phyloP scores from a whole-genome alignment of 2,329 filamentous ascomycete genomes.

The Hymenoscyphus repandus region DNA sequence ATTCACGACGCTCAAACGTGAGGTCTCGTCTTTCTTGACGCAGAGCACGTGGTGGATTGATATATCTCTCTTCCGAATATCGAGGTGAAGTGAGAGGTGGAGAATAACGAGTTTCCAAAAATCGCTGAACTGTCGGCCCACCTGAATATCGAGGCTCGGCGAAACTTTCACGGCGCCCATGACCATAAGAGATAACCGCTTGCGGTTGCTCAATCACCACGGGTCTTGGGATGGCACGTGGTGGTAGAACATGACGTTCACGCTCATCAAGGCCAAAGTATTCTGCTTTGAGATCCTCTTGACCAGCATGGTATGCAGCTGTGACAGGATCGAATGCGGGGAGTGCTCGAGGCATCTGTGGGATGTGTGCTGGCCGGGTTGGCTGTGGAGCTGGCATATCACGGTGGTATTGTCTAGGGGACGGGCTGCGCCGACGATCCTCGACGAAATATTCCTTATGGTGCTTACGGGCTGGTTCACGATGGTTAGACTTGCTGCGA shows the following conservation, averaged over 20 bases:
- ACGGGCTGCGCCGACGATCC: constrained; percentile 14
- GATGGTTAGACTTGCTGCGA: neutral
- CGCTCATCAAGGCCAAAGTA: constrained; percentile 14
- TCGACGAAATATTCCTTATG: constrained; percentile 15
- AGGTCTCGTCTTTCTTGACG: constrained; percentile 2
- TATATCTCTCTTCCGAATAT: constrained; percentile 14
- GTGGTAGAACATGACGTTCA: constrained; percentile 8
- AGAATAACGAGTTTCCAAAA: constrained; percentile 9
- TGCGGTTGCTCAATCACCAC: constrained; percentile 3
- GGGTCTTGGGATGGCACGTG: constrained; percentile 7
- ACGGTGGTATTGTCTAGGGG: constrained; percentile 9
- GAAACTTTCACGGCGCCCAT: neutral
- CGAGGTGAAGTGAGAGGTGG: constrained; percentile 7
- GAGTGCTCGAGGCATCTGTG: constrained; percentile 19
- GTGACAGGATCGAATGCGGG: constrained; percentile 15
- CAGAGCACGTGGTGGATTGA: constrained; percentile 6
- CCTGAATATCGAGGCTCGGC: constrained; percentile 1
- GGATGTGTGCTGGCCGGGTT: constrained; percentile 12
- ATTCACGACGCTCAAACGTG: constrained; percentile 1
- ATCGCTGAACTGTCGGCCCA: neutral
- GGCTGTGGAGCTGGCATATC: constrained; percentile 9
- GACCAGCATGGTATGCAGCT: constrained; percentile 25
- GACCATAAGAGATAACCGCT: constrained; percentile 1
- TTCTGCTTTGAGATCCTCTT: constrained; percentile 23
- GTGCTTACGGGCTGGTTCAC: constrained; percentile 14